phyloP scores from a whole-genome alignment of 345 rosid genomes.

The Eucalyptus shirleyi region DNA sequence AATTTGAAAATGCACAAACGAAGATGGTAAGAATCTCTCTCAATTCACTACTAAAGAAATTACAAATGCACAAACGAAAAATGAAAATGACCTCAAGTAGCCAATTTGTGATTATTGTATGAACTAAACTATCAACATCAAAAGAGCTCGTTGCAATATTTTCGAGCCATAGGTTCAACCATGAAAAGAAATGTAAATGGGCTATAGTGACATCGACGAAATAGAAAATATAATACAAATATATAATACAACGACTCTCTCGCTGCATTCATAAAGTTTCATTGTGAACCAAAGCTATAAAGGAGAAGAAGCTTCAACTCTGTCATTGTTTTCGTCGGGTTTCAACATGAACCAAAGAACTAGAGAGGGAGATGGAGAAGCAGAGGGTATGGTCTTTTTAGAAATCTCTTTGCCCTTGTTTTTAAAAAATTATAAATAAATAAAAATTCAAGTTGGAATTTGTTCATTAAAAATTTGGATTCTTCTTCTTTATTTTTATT shows the following conservation, averaged over 20 bases:
- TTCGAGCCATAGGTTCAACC: neutral
- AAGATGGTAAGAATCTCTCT: neutral
- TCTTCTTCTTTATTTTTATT: neutral
- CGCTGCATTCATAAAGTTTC: neutral
- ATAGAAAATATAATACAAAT: neutral
- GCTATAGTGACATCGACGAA: neutral
- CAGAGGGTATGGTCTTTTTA: neutral
- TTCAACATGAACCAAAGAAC: neutral
- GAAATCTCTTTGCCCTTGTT: neutral
- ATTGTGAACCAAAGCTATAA: neutral
- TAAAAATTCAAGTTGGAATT: neutral
- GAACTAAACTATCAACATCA: neutral
- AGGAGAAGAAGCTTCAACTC: neutral
- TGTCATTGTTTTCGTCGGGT: neutral
- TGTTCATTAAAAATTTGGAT: neutral
- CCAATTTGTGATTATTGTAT: neutral
- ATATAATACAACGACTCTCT: no score
- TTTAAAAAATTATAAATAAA: neutral
- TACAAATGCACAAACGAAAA: neutral
- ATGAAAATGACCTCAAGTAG: fast-evolving
- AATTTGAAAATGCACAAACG: neutral
- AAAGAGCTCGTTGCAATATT: neutral
- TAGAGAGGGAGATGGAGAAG: neutral
- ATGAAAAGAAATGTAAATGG: neutral
- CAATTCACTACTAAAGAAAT: neutral